phyloP scores from a whole-genome alignment of 2,329 filamentous ascomycete genomes.

The Onygenales sp. region DNA sequence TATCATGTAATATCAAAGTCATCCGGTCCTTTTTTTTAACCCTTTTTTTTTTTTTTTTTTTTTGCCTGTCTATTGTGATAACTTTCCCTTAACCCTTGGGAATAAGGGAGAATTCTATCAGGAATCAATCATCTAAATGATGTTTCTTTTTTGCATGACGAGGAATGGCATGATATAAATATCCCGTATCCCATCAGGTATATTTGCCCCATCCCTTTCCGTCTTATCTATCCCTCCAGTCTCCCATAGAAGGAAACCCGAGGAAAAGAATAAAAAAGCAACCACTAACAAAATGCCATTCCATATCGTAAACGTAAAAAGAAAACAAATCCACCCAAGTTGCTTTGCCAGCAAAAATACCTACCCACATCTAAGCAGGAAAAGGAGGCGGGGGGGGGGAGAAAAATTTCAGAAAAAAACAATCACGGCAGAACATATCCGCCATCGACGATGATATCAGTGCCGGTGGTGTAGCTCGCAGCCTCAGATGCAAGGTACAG shows the following conservation, averaged over 20 bases:
- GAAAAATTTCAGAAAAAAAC: not conserved
- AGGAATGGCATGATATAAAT: too few species aligned
- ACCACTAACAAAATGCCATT: not conserved
- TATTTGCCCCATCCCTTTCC: too few species aligned
- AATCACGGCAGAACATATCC: slow-evolving; percentile 51
- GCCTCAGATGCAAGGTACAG: slow-evolving; percentile 75
- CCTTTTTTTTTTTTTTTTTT: too few species aligned
- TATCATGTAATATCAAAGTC: not conserved
- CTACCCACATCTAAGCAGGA: too few species aligned
- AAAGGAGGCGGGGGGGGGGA: slow-evolving; percentile 1
- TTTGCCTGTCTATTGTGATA: too few species aligned
- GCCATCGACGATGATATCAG: slow-evolving; percentile 66
- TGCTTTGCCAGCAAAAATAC: not conserved
- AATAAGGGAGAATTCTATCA: too few species aligned
- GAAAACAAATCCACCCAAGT: not conserved
- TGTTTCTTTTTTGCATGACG: too few species aligned
- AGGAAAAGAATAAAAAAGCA: not conserved
- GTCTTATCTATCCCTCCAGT: not conserved
- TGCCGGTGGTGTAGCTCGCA: slow-evolving; percentile 69
- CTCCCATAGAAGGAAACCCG: not conserved
- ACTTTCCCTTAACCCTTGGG: too few species aligned
- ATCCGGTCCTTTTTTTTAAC: too few species aligned
- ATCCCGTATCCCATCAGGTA: too few species aligned
- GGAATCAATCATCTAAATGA: too few species aligned
- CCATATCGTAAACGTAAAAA: not conserved